A percentile compares a stretch with the other conserved stretches of the same genome.
phyloP scores from a whole-genome alignment of 2,329 filamentous ascomycete genomes.

The Cucurbitaria berberidis region DNA sequence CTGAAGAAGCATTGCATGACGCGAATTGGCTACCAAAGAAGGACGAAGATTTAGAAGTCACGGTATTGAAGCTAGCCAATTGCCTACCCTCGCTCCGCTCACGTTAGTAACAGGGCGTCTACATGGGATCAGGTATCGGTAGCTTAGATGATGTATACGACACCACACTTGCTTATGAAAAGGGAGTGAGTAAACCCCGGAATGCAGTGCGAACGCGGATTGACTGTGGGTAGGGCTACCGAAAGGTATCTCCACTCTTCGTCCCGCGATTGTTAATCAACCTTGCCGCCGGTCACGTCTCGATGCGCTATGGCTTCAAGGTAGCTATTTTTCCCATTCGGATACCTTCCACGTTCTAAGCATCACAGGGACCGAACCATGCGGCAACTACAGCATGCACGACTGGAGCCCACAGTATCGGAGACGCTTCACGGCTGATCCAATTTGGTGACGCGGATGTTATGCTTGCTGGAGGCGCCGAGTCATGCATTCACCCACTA shows the following conservation, averaged over 20 bases:
- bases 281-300: constrained; percentile 90
- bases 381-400: constrained; percentile 94
- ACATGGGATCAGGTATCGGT: constrained; percentile 92
- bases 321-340: constrained; percentile 38
- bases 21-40: constrained; percentile 73
- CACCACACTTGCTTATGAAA: constrained; percentile 77
- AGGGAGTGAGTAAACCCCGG: constrained; percentile 63
- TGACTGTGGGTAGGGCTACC: constrained; percentile 71
- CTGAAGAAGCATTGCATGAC: constrained; percentile 84
- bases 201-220: not conserved
- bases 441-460: constrained; percentile 89
- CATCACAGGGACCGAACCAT: constrained; percentile 79
- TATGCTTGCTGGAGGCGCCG: constrained; percentile 94
- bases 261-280: constrained; percentile 94
- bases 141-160: constrained; percentile 90
- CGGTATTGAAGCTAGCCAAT: constrained; percentile 55
- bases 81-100: constrained; percentile 5
- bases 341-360: constrained; percentile 6
- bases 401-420: constrained; percentile 92
- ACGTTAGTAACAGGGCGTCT: constrained; percentile 68
- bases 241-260: constrained; percentile 90
- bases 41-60: constrained; percentile 71
- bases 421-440: constrained; percentile 92
- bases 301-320: constrained; percentile 86
- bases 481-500: constrained; percentile 94